phyloP scores from a whole-genome alignment of 2,329 filamentous ascomycete genomes.

The Colletotrichum echinochloae region DNA sequence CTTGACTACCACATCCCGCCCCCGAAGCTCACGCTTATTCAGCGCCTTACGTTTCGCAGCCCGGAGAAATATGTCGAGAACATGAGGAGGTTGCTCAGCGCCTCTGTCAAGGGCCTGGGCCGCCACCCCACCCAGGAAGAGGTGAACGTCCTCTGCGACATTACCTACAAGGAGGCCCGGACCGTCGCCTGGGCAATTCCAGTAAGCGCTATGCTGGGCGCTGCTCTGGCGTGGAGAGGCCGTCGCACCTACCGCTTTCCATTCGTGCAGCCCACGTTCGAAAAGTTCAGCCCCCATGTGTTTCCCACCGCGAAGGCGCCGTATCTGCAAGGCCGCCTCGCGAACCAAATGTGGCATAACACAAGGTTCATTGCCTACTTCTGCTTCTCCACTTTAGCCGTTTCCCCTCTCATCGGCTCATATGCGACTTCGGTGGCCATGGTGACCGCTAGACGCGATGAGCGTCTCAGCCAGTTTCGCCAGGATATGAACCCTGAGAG shows the following conservation, averaged over 20 bases:
- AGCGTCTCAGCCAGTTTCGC: conserved; percentile 31
- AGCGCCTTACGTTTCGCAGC: conserved; percentile 11
- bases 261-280: conserved; percentile 52
- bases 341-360: conserved; percentile 52
- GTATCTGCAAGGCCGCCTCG: conserved; percentile 45
- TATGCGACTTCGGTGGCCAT: conserved; percentile 42
- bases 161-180: conserved; percentile 47
- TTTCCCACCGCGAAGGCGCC: conserved; percentile 46
- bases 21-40: conserved; percentile 19
- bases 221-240: conserved; percentile 45
- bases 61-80: conserved; percentile 8
- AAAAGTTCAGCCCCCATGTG: conserved; percentile 46
- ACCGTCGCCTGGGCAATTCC: conserved; percentile 49
- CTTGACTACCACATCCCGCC: conserved; percentile 14
- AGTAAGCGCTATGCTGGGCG: conserved; percentile 43
- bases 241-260: conserved; percentile 55
- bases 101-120: conserved; percentile 12
- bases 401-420: conserved; percentile 48
- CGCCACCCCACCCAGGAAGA: conserved; percentile 52
- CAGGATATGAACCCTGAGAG: conserved; percentile 29
- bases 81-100: not conserved
- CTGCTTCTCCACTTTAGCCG: conserved; percentile 43
- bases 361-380: conserved; percentile 52
- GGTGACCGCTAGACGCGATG: conserved; percentile 8
- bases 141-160: conserved; percentile 48